These are phyloP conservation scores for Camellia oleifera DNA, from an alignment of 179 eudicot species.

Conservation along the genomic window DNA sequence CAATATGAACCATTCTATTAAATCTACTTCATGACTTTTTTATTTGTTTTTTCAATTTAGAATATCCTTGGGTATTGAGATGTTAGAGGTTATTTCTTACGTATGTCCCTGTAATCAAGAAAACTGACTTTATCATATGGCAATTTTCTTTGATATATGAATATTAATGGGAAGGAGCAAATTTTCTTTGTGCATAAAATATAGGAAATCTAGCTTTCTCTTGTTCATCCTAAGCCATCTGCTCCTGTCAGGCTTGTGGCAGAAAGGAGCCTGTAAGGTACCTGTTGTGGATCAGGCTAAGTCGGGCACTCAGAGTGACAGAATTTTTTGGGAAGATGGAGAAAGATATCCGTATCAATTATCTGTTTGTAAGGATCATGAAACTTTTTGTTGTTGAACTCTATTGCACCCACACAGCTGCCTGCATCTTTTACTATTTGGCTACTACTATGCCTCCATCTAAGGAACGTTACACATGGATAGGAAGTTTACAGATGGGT, in stretches of 20 bases:
- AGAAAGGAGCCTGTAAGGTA: slow-evolving; percentile 58
- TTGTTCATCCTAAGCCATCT: not conserved
- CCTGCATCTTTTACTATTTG: slow-evolving; percentile 76
- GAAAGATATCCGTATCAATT: slow-evolving; percentile 75
- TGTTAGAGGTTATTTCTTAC: not conserved
- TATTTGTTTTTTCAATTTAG: not conserved
- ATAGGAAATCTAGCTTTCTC: not conserved
- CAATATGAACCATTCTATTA: too few relatives aligned
- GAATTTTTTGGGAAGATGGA: slow-evolving; percentile 59
- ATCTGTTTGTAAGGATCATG: slow-evolving; percentile 60
- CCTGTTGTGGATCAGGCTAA: slow-evolving; percentile 63
- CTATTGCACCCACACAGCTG: slow-evolving; percentile 88
- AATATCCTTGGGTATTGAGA: not conserved
- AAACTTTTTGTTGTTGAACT: slow-evolving; percentile 73
- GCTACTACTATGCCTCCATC: slow-evolving; percentile 69
- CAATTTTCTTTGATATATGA: not conserved
- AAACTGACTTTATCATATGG: not conserved
- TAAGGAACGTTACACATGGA: slow-evolving; percentile 82
- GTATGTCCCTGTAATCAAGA: not conserved
- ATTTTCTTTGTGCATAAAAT: not conserved
- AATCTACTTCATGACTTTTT: not conserved
- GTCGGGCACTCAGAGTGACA: slow-evolving; percentile 54
- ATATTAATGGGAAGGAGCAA: not conserved
- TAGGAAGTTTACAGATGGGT: slow-evolving; percentile 73
- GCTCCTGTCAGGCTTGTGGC: slow-evolving; percentile 39